Evolutionary conservation across 768 basidiomycete genomes (phyloP).

Genomic region (Lenzites betulinus): DNA sequence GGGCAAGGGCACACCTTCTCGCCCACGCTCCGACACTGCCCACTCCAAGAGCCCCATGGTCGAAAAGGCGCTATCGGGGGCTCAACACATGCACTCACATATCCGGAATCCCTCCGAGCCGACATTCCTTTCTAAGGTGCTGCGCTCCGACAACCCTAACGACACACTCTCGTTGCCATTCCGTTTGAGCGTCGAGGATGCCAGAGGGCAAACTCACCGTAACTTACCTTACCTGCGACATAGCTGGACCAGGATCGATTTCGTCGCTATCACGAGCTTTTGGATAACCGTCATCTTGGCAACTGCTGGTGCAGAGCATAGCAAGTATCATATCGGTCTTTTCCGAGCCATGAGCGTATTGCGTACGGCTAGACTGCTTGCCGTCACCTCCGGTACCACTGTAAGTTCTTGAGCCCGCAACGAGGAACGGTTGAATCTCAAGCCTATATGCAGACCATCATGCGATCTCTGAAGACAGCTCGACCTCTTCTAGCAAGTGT

Average conservation of each 20-base stretch:
- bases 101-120: constrained; percentile 49
- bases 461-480: constrained; percentile 89
- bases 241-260: constrained; percentile 90
- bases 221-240: constrained; percentile 90
- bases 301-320: constrained; percentile 64
- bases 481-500: constrained; percentile 88
- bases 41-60: constrained; percentile 35
- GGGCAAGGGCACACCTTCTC: constrained; percentile 10
- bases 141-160: constrained; percentile 49
- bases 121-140: constrained; percentile 51
- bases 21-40: constrained; percentile 30
- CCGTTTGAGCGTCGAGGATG: constrained; percentile 55
- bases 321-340: constrained; percentile 72
- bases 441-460: constrained; percentile 63
- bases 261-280: constrained; percentile 81
- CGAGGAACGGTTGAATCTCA: no score
- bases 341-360: constrained; percentile 90
- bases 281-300: constrained; percentile 85
- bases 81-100: constrained; percentile 40
- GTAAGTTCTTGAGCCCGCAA: constrained; percentile 45
- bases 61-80: constrained; percentile 37
- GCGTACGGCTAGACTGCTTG: constrained; percentile 76
- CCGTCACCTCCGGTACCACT: constrained; percentile 90
- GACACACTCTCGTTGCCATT: constrained; percentile 59
- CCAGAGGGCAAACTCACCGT: constrained; percentile 56